Percentiles rank a stretch among this genome's conserved stretches.
phyloP scores from a whole-genome alignment of 129 eudicot genomes.

The Tagetes erecta region DNA sequence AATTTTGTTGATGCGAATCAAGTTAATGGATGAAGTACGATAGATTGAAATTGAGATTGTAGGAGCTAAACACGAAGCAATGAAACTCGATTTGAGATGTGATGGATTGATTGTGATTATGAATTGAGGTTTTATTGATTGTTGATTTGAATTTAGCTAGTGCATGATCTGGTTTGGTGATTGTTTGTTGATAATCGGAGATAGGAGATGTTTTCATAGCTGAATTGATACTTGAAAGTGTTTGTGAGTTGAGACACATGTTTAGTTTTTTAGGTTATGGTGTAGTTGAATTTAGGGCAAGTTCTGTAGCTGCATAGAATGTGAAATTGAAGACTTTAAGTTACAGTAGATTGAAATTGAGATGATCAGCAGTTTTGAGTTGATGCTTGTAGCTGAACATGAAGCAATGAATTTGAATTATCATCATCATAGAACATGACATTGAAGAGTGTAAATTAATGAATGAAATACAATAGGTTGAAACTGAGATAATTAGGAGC shows the following conservation, averaged over 20 bases:
- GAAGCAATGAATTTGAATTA: not conserved
- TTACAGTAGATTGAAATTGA: not conserved
- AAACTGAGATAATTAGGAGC: not conserved
- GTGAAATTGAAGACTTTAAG: not conserved
- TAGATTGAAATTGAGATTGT: no score
- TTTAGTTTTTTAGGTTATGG: conserved; percentile 11
- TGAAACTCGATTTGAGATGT: no score
- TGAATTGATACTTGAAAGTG: not conserved
- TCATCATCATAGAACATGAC: not conserved
- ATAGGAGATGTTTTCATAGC: not conserved
- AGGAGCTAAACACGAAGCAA: no score
- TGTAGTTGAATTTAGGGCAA: conserved; percentile 12
- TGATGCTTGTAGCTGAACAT: not conserved
- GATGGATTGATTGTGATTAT: no score
- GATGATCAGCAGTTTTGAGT: not conserved
- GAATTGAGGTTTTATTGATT: not conserved
- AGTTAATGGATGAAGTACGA: no score
- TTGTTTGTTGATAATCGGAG: not conserved
- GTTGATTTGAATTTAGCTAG: not conserved
- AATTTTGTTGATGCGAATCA: no score
- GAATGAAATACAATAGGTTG: not conserved
- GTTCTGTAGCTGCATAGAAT: not conserved
- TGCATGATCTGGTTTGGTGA: not conserved
- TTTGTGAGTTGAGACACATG: not conserved
- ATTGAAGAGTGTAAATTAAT: not conserved